phyloP scores from a whole-genome alignment of 2,329 filamentous ascomycete genomes.

The Claviceps capensis region DNA sequence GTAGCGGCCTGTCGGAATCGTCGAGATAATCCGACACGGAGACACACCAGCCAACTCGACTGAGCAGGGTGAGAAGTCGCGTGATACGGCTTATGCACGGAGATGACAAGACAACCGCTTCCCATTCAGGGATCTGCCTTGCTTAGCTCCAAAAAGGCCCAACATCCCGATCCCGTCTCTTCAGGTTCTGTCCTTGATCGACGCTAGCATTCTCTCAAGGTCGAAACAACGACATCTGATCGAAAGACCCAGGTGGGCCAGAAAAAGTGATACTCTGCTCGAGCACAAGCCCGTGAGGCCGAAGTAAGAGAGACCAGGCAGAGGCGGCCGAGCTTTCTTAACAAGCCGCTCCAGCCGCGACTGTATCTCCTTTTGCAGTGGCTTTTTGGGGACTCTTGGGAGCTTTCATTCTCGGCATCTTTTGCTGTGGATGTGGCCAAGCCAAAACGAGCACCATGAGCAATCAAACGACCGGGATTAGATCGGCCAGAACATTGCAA shows the following conservation, averaged over 20 bases:
- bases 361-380: constrained; percentile 2
- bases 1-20: background rate
- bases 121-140: constrained; percentile 9
- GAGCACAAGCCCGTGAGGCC: background rate
- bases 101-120: constrained; percentile 6
- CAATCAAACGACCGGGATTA: background rate
- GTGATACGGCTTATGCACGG: constrained; percentile 9
- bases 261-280: constrained; percentile 8
- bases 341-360: constrained; percentile 2
- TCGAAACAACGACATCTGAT: constrained; percentile 5
- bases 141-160: background rate
- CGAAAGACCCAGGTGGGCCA: constrained; percentile 1
- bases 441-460: background rate
- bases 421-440: background rate
- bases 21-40: background rate
- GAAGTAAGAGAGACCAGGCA: background rate
- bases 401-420: background rate
- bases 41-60: background rate
- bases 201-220: constrained; percentile 3
- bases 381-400: background rate
- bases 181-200: constrained; percentile 1
- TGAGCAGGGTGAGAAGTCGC: constrained; percentile 4
- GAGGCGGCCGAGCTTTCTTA: constrained; percentile 2
- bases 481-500: background rate
- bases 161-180: constrained; percentile 1